Evolutionary conservation across 768 basidiomycete species (phyloP).

Genomic region (Mrakia gelida): DNA sequence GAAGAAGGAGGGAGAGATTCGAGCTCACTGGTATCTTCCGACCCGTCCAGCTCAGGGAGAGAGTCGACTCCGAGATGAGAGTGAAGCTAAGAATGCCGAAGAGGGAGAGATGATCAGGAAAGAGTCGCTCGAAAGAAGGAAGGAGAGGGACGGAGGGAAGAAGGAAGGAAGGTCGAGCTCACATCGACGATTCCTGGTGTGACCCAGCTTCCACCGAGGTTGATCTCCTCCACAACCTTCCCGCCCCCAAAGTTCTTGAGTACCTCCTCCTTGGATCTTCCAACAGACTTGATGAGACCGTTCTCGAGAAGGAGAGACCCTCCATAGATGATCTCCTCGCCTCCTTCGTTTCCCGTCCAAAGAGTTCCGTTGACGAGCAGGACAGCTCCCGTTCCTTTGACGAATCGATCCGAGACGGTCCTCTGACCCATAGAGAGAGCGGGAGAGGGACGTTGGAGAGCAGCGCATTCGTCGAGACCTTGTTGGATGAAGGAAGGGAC

Average conservation of each 20-base stretch:
- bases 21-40: slow-evolving; percentile 19
- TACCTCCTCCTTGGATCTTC: slow-evolving; percentile 49
- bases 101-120: neutral
- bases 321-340: slow-evolving; percentile 50
- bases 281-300: slow-evolving; percentile 61
- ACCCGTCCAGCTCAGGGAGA: slow-evolving; percentile 53
- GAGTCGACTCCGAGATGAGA: slow-evolving; percentile 74
- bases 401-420: slow-evolving; percentile 41
- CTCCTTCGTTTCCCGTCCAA: slow-evolving; percentile 68
- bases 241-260: slow-evolving; percentile 46
- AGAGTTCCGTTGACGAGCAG: slow-evolving; percentile 66
- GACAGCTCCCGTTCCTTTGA: slow-evolving; percentile 51
- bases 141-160: neutral
- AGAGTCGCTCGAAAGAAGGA: neutral
- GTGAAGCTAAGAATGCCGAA: slow-evolving; percentile 51
- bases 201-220: slow-evolving; percentile 65
- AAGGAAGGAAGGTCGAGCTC: neutral
- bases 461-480: slow-evolving; percentile 42
- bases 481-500: slow-evolving; percentile 9
- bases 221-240: slow-evolving; percentile 49
- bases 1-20: neutral
- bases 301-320: slow-evolving; percentile 61
- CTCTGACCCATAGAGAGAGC: slow-evolving; percentile 35
- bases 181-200: slow-evolving; percentile 56
- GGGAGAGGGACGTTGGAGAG: slow-evolving; percentile 37